A percentile compares a stretch with the other conserved stretches of the same genome.
phyloP scores from a whole-genome alignment of 2,329 filamentous ascomycete species.

The Diatrype stigma region DNA sequence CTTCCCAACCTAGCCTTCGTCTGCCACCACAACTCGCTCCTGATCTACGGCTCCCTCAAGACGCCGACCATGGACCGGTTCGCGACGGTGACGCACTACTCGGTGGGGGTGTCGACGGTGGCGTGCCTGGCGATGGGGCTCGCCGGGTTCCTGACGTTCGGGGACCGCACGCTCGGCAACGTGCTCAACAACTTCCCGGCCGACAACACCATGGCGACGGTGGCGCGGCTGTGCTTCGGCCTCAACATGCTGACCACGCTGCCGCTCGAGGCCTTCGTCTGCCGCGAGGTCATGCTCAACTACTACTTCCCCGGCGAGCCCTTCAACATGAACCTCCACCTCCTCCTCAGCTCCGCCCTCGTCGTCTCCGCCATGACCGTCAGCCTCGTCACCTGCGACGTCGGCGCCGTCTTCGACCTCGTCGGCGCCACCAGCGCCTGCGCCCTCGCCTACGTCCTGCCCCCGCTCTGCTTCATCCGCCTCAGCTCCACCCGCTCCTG shows the following conservation, averaged over 20 bases:
- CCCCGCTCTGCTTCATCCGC: conserved; percentile 93
- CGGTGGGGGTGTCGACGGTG: conserved; percentile 83
- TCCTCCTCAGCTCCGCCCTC: conserved; percentile 79
- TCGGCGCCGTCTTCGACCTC: conserved; percentile 91
- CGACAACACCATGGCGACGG: conserved; percentile 88
- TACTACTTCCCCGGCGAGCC: conserved; percentile 69
- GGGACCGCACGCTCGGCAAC: conserved; percentile 87
- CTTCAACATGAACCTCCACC: conserved; percentile 78
- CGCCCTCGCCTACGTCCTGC: conserved; percentile 90
- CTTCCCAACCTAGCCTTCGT: conserved; percentile 49
- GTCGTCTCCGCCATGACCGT: conserved; percentile 75
- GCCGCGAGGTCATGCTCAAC: conserved; percentile 90
- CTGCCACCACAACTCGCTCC: conserved; percentile 88
- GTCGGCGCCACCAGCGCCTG: conserved; percentile 94
- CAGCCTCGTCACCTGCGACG: conserved; percentile 82
- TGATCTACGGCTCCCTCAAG: conserved; percentile 93
- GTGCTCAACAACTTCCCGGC: conserved; percentile 96
- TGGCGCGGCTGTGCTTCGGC: conserved; percentile 91
- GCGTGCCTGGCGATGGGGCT: conserved; percentile 87
- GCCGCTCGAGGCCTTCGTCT: conserved; percentile 95
- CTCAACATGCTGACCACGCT: conserved; percentile 98
- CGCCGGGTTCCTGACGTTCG: conserved; percentile 87
- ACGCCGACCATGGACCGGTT: conserved; percentile 97
- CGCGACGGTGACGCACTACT: conserved; percentile 87
- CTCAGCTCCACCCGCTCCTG: conserved; percentile 71